Evolutionary conservation across 148 eudicot genomes (phyloP).

Genomic region (Rhododendron henanense): DNA sequence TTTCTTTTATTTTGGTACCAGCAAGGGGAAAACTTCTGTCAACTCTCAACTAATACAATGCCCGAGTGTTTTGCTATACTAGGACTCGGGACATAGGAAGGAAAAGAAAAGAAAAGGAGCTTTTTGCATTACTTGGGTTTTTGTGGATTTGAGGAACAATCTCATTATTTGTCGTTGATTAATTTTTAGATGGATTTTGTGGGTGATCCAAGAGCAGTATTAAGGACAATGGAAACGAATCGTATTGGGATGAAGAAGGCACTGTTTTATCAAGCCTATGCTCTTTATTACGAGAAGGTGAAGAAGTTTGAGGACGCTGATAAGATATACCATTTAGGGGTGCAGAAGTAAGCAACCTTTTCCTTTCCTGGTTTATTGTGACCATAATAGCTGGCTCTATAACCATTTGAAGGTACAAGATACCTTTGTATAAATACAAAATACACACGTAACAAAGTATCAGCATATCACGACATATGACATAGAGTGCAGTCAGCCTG

Average conservation of each 20-base stretch:
- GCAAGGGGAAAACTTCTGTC: too few relatives aligned
- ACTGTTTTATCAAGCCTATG: conserved; percentile 81
- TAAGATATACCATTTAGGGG: conserved; percentile 73
- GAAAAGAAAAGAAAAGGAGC: background rate
- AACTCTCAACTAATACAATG: background rate
- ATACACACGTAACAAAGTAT: background rate
- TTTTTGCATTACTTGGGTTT: background rate
- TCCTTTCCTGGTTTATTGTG: background rate
- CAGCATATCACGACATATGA: background rate
- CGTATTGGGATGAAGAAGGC: conserved; percentile 62
- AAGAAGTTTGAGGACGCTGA: conserved; percentile 89
- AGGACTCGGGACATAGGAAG: background rate
- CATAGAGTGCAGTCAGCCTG: background rate
- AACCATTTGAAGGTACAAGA: background rate
- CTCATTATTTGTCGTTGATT: background rate
- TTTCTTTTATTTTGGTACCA: background rate
- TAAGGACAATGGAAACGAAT: conserved; percentile 64
- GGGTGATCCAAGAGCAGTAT: conserved; percentile 75
- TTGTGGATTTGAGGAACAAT: conserved; percentile 1
- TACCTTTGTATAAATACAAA: too few relatives aligned
- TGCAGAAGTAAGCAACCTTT: conserved; percentile 61
- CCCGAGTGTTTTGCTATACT: background rate
- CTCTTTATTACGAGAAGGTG: conserved; percentile 86
- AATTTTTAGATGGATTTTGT: conserved; percentile 81
- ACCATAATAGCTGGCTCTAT: background rate